phyloP scores from a whole-genome alignment of 2,329 filamentous ascomycete species.

The Chrysoporthe puriensis region DNA sequence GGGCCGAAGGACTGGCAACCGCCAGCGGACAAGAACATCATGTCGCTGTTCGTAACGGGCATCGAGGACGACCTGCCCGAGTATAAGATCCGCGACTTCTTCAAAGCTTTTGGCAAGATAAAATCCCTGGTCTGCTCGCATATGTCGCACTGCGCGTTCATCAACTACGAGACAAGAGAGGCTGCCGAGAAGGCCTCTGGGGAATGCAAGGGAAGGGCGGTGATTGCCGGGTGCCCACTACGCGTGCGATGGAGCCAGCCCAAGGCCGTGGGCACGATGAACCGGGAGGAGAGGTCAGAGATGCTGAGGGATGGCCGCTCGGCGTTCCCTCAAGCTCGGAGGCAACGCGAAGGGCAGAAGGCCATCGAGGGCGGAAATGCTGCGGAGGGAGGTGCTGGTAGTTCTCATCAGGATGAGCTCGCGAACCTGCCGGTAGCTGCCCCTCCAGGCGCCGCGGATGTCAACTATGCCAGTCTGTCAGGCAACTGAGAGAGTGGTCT shows the following conservation, averaged over 20 bases:
- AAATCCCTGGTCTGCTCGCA: constrained; percentile 95
- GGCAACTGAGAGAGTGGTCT: constrained; percentile 50
- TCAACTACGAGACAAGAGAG: constrained; percentile 88
- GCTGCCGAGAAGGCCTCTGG: constrained; percentile 85
- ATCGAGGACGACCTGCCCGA: constrained; percentile 96
- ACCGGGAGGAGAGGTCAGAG: constrained; percentile 79
- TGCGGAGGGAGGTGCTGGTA: constrained; percentile 33
- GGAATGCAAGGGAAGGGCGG: constrained; percentile 82
- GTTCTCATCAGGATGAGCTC: constrained; percentile 31
- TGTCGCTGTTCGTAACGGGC: constrained; percentile 91
- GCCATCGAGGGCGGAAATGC: constrained; percentile 38
- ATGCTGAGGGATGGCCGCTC: constrained; percentile 79
- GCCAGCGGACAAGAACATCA: constrained; percentile 82
- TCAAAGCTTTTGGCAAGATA: constrained; percentile 85
- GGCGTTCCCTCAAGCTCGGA: constrained; percentile 53
- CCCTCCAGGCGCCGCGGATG: constrained; percentile 77
- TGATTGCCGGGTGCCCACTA: constrained; percentile 89
- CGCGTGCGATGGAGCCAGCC: constrained; percentile 92
- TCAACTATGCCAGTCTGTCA: constrained; percentile 82
- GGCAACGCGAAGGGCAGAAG: constrained; percentile 40
- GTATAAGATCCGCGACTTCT: constrained; percentile 87
- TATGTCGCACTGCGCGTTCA: constrained; percentile 94
- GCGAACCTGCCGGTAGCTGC: constrained; percentile 62
- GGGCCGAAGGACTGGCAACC: constrained; percentile 84
- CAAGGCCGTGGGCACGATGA: constrained; percentile 88